These are phyloP conservation scores for Imleria badia DNA, from an alignment of 768 basidiomycete genomes.

Conservation along the genomic window DNA sequence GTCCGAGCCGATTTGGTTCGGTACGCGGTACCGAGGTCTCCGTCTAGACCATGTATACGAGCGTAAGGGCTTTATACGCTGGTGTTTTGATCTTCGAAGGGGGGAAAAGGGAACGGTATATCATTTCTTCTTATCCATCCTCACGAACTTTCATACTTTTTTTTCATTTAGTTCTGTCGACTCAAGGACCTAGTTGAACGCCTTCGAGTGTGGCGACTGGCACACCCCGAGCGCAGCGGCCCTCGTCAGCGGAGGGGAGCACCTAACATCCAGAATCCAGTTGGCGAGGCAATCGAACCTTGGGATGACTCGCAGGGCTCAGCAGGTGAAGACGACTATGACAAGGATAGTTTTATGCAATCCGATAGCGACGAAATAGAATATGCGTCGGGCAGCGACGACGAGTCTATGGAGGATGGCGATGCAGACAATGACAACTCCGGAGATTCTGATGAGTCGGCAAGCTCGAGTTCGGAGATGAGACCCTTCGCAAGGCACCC, in stretches of 20 bases:
- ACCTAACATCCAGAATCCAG: conserved; percentile 8
- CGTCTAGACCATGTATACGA: conserved; percentile 13
- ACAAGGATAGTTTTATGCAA: conserved; percentile 4
- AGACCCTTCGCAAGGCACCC: neutral
- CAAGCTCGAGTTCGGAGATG: neutral
- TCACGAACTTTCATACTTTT: neutral
- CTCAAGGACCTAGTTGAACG: conserved; percentile 10
- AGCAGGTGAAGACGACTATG: conserved; percentile 11
- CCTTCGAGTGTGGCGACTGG: conserved; percentile 6
- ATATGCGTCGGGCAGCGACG: neutral
- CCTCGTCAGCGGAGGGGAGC: conserved; percentile 3
- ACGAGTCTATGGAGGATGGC: neutral
- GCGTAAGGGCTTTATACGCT: conserved; percentile 8
- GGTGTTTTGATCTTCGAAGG: conserved; percentile 3
- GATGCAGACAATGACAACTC: neutral
- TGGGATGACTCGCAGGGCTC: conserved; percentile 12
- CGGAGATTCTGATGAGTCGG: neutral
- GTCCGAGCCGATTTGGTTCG: conserved; percentile 23
- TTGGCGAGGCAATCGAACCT: conserved; percentile 14
- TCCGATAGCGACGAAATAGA: neutral
- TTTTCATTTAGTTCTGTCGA: conserved; percentile 3
- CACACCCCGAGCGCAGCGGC: conserved; percentile 8
- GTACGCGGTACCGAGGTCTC: conserved; percentile 14
- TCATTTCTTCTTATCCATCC: neutral
- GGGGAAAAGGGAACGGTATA: conserved; percentile 3